Evolutionary conservation across 2,329 filamentous ascomycete species (phyloP).

Genomic region (Penicillium crustosum): DNA sequence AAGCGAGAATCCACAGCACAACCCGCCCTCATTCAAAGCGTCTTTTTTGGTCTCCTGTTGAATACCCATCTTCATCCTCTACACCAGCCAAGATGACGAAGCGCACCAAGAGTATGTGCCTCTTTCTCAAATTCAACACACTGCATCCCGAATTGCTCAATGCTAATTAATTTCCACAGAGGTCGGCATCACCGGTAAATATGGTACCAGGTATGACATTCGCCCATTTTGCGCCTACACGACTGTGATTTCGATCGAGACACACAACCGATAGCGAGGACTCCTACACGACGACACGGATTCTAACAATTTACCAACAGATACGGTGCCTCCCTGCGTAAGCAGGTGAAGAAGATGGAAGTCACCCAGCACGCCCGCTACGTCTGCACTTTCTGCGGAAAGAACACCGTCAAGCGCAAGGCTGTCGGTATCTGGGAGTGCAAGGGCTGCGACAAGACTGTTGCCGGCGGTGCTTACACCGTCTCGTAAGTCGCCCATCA

Average conservation of each 20-base stretch:
- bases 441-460: slow-evolving; percentile 90
- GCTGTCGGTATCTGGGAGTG: slow-evolving; percentile 97
- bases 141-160: slow-evolving; percentile 15
- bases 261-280: slow-evolving; percentile 7
- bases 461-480: slow-evolving; percentile 90
- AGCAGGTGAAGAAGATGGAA: slow-evolving; percentile 99
- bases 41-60: slow-evolving; percentile 36
- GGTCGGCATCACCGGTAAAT: slow-evolving; percentile 99
- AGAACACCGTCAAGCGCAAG: slow-evolving; percentile 87
- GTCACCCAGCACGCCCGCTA: slow-evolving; percentile 98
- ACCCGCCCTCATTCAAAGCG: slow-evolving; percentile 33
- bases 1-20: slow-evolving; percentile 43
- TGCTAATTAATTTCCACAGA: slow-evolving; percentile 49
- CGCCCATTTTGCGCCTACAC: slow-evolving; percentile 23
- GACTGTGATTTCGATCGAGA: slow-evolving; percentile 18
- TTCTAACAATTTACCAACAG: slow-evolving; percentile 48
- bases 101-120: slow-evolving; percentile 74
- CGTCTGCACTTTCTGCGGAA: slow-evolving; percentile 98
- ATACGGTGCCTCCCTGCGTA: slow-evolving; percentile 99
- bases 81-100: slow-evolving; percentile 76
- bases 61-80: slow-evolving; percentile 40
- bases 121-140: background rate
- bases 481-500: slow-evolving; percentile 75
- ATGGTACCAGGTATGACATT: slow-evolving; percentile 82
- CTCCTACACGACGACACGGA: slow-evolving; percentile 17